Conservation (phyloP, 805 yeast genomes). For the Zygoascus flipseniorum region DNA sequence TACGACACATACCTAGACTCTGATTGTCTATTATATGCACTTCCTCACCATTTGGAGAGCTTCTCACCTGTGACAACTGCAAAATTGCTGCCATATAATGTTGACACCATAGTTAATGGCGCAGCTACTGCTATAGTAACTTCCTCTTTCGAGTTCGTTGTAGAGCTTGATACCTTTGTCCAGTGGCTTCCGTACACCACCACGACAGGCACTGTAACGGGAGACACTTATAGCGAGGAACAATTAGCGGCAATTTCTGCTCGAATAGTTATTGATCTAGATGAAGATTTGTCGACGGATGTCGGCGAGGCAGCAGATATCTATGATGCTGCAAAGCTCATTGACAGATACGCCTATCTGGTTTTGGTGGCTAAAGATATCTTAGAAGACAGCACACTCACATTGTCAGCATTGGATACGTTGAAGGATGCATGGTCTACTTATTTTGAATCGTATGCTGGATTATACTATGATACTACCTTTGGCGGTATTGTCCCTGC, state of each 20-base stretch:
- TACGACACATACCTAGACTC: neutral
- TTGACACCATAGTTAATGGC: conserved; percentile 40
- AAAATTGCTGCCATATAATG: conserved; percentile 5
- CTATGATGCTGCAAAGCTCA: conserved; percentile 57
- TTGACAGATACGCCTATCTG: conserved; percentile 86
- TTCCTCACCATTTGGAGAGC: conserved; percentile 55
- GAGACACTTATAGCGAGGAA: neutral
- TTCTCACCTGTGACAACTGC: conserved; percentile 21
- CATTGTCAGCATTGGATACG: conserved; percentile 55
- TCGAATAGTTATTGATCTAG: neutral
- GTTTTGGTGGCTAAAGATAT: conserved; percentile 64
- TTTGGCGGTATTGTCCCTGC: conserved; percentile 34
- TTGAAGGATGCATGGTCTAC: conserved; percentile 54
- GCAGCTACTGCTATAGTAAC: conserved; percentile 29
- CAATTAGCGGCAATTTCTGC: conserved; percentile 37
- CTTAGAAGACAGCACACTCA: conserved; percentile 53
- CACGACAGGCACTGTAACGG: neutral
- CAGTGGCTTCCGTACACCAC: conserved; percentile 45
- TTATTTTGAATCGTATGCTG: too few species aligned
- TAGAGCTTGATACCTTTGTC: conserved; percentile 39
- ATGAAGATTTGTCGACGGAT: neutral
- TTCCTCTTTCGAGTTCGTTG: conserved; percentile 26
- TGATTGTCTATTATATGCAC: conserved; percentile 44
- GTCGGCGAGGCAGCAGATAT: neutral
- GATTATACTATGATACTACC: conserved; percentile 60